Percentiles rank a stretch among this genome's conserved stretches.
These are phyloP conservation scores for Phalaenopsis hybrid DNA, from an alignment of 116 monocot species.

Conservation along the genomic window DNA sequence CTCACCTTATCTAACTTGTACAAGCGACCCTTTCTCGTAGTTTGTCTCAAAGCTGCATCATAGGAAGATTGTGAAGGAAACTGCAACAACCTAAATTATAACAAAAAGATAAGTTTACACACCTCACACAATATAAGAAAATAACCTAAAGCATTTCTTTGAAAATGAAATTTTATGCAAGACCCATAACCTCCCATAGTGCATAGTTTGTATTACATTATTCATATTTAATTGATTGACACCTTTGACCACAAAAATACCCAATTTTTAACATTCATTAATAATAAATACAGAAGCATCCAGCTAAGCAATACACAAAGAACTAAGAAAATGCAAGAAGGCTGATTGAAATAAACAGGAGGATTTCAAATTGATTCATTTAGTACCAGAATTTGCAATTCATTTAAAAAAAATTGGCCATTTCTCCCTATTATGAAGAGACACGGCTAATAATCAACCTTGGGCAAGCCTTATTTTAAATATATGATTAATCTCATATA, in stretches of 20 bases:
- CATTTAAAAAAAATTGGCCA: not conserved
- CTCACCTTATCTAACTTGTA: constrained; percentile 66
- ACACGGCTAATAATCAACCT: no score
- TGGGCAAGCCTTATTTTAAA: no score
- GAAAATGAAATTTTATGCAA: not conserved
- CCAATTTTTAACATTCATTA: not conserved
- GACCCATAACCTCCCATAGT: not conserved
- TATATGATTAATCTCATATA: no score
- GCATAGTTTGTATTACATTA: not conserved
- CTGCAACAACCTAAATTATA: constrained; percentile 44
- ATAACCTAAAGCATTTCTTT: not conserved
- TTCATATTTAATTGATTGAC: not conserved
- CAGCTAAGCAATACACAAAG: not conserved
- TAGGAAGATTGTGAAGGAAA: constrained; percentile 62
- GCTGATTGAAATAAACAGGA: not conserved
- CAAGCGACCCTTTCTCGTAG: constrained; percentile 39
- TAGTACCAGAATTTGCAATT: not conserved
- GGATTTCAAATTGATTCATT: not conserved
- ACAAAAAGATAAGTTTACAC: not conserved
- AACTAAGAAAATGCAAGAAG: not conserved
- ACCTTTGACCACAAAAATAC: constrained; percentile 3
- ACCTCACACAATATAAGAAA: not conserved
- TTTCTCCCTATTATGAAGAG: not conserved
- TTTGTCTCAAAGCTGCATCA: constrained; percentile 34
- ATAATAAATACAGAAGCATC: not conserved